Conservation (phyloP, 2,329 filamentous ascomycete genomes). For the Colletotrichum musicola region DNA sequence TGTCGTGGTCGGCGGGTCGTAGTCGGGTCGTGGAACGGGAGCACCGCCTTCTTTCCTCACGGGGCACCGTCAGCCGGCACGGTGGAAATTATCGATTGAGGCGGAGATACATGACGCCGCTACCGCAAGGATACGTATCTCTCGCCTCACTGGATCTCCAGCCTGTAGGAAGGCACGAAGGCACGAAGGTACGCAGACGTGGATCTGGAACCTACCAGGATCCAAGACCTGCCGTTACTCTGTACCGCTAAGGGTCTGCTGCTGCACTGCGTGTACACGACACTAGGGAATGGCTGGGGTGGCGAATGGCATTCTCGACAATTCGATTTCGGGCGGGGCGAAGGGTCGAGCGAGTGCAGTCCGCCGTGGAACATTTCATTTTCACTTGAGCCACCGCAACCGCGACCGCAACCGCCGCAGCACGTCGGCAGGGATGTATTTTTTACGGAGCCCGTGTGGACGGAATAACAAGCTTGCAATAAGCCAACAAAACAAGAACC, state of each 20-base stretch:
- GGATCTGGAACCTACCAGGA: no score
- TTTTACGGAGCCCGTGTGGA: neutral
- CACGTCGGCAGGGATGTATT: neutral
- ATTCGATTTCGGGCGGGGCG: slow-evolving; percentile 35
- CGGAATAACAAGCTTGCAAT: slow-evolving; percentile 1
- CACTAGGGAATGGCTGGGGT: slow-evolving; percentile 20
- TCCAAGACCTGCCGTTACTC: no score
- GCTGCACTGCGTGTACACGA: neutral
- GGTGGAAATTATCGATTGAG: slow-evolving; percentile 33
- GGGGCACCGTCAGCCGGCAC: slow-evolving; percentile 5
- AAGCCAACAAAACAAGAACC: neutral
- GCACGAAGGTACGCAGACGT: no score
- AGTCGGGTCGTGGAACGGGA: slow-evolving; percentile 10
- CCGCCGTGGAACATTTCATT: slow-evolving; percentile 25
- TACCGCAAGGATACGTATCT: slow-evolving; percentile 16
- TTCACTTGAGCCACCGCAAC: slow-evolving; percentile 17
- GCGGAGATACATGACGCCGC: slow-evolving; percentile 28
- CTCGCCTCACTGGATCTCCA: no score
- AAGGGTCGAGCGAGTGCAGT: slow-evolving; percentile 20
- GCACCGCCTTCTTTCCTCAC: slow-evolving; percentile 30
- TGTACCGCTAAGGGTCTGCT: neutral
- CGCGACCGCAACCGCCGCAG: slow-evolving; percentile 22
- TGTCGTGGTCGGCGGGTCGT: neutral
- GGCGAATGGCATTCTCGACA: slow-evolving; percentile 40
- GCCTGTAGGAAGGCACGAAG: no score